phyloP scores from a whole-genome alignment of 495 filamentous ascomycete genomes.

The Penicillium salamii region DNA sequence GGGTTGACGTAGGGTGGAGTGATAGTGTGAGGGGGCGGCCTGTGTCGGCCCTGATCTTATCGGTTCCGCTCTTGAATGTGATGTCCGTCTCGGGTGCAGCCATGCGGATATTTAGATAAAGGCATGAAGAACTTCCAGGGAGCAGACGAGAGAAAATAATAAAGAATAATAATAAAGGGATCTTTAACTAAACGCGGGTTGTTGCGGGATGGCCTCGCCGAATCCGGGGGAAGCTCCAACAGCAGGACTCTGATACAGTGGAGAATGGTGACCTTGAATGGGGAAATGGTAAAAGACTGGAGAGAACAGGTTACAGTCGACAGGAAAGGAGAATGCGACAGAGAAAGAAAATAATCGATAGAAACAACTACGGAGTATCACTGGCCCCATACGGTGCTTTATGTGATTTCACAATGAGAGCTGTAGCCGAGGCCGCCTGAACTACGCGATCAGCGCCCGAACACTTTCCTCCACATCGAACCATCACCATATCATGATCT shows the following conservation, averaged over 20 bases:
- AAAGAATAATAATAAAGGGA: too few relatives aligned
- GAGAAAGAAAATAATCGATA: too few relatives aligned
- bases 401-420: not conserved
- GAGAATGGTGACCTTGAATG: too few relatives aligned
- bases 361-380: too few relatives aligned
- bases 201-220: constrained; percentile 5
- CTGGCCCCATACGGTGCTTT: too few relatives aligned
- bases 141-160: not conserved
- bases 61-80: constrained; percentile 5
- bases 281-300: too few relatives aligned
- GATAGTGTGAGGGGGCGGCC: constrained; percentile 15
- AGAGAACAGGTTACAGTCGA: too few relatives aligned
- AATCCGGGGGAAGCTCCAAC: constrained; percentile 11
- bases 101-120: too few relatives aligned
- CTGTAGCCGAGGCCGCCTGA: constrained; percentile 39
- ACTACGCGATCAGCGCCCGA: constrained; percentile 21
- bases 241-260: not conserved
- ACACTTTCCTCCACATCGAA: constrained; percentile 13
- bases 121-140: not conserved
- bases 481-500: constrained; percentile 15
- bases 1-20: constrained; percentile 9
- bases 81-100: not conserved
- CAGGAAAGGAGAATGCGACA: too few relatives aligned
- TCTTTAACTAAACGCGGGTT: too few relatives aligned
- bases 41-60: constrained; percentile 27